Evolutionary conservation across 2,329 filamentous ascomycete genomes (phyloP).

Genomic region (Apiospora koreana): DNA sequence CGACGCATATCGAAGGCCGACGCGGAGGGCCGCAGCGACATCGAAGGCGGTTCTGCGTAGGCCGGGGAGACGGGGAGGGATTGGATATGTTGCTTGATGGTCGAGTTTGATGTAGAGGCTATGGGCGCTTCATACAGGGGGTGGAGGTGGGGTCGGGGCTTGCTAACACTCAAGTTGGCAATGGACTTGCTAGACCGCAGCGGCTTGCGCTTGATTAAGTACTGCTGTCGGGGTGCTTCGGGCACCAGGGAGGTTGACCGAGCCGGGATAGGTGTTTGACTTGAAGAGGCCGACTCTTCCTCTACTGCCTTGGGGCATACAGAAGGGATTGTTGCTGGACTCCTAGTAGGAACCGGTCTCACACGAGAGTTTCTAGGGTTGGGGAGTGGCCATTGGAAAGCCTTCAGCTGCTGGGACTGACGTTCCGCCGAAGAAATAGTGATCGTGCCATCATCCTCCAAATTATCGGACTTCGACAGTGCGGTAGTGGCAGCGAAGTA

Average conservation of each 20-base stretch:
- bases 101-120: constrained; percentile 8
- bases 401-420: constrained; percentile 15
- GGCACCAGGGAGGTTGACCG: constrained; percentile 31
- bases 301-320: constrained; percentile 41
- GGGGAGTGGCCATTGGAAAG: constrained; percentile 15
- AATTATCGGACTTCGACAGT: constrained; percentile 14
- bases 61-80: constrained; percentile 28
- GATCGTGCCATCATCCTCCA: constrained; percentile 29
- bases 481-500: constrained; percentile 20
- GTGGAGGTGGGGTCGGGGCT: constrained; percentile 20
- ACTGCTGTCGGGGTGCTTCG: constrained; percentile 24
- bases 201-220: constrained; percentile 19
- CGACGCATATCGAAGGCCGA: constrained; percentile 23
- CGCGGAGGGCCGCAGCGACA: constrained; percentile 23
- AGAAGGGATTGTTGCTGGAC: constrained; percentile 33
- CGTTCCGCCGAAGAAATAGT: constrained; percentile 21
- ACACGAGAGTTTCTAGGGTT: constrained; percentile 11
- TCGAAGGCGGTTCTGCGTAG: constrained; percentile 24
- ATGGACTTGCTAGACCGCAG: constrained; percentile 27
- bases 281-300: not conserved
- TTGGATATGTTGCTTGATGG: constrained; percentile 5
- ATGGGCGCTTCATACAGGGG: constrained; percentile 17
- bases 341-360: constrained; percentile 20
- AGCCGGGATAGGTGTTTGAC: constrained; percentile 33
- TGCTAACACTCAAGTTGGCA: constrained; percentile 21